Conservation (phyloP, 108 stramenopile species). For the Asterionellopsis glacialis region DNA sequence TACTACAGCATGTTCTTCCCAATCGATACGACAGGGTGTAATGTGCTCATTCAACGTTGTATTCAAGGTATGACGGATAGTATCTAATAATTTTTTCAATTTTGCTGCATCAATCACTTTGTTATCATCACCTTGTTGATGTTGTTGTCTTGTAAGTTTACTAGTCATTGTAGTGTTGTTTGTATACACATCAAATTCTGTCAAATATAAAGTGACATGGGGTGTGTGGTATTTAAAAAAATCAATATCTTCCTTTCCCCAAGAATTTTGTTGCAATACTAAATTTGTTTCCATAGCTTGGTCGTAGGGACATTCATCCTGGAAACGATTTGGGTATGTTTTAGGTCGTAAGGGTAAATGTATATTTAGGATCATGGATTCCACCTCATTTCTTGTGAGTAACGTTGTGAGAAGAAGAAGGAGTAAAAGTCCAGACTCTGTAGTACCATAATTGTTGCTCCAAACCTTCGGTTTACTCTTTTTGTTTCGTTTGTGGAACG, state of each 20-base stretch:
- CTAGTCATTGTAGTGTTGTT: not conserved
- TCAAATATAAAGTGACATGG: slow-evolving; percentile 34
- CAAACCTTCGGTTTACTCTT: too few relatives aligned
- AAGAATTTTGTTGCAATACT: not conserved
- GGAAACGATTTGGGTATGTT: not conserved
- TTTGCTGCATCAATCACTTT: not conserved
- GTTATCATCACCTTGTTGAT: too few relatives aligned
- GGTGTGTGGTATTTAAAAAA: slow-evolving; percentile 28
- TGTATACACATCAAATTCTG: slow-evolving; percentile 46
- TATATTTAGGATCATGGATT: slow-evolving; percentile 4
- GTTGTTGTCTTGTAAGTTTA: too few relatives aligned
- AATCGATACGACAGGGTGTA: not conserved
- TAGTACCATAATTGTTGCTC: too few relatives aligned
- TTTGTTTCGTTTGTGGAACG: too few relatives aligned
- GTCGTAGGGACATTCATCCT: not conserved
- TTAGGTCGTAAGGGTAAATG: not conserved
- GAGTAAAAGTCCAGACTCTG: too few relatives aligned
- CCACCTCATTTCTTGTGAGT: too few relatives aligned
- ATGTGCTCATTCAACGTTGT: not conserved
- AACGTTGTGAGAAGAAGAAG: too few relatives aligned
- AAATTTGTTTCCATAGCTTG: slow-evolving; percentile 7
- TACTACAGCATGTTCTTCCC: slow-evolving; percentile 1
- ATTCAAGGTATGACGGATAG: not conserved
- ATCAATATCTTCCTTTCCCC: slow-evolving; percentile 17
- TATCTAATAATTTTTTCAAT: not conserved